Conservation (phyloP, 2,329 filamentous ascomycete genomes). For the Aspergillus udagawae region DNA sequence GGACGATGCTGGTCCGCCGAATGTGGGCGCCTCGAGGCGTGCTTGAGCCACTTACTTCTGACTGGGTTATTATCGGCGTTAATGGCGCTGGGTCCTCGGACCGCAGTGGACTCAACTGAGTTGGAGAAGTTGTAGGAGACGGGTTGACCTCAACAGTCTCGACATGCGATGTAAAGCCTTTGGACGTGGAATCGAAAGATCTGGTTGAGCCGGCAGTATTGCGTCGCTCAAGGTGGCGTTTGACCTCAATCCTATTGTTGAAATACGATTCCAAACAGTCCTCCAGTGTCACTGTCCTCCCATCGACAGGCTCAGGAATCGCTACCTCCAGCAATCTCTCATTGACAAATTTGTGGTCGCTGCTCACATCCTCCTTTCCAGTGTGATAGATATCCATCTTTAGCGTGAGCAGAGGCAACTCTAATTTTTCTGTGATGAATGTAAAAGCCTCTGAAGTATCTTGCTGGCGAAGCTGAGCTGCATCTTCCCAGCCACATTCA, state of each 20-base stretch:
- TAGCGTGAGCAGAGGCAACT: conserved; percentile 79
- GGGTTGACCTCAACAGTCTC: conserved; percentile 42
- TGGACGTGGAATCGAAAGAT: conserved; percentile 35
- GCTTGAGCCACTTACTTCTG: conserved; percentile 22
- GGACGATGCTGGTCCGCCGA: conserved; percentile 42
- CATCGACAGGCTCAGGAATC: conserved; percentile 65
- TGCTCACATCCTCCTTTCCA: conserved; percentile 73
- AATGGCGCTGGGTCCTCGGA: conserved; percentile 21
- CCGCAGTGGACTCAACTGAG: conserved; percentile 19
- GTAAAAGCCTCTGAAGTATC: conserved; percentile 94
- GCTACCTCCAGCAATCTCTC: conserved; percentile 87
- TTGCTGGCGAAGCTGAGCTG: conserved; percentile 73
- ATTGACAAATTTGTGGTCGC: conserved; percentile 93
- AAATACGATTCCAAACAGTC: conserved; percentile 93
- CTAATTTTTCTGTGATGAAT: conserved; percentile 86
- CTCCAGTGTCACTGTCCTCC: conserved; percentile 72
- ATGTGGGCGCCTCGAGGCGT: conserved; percentile 16
- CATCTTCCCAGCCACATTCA: conserved; percentile 85
- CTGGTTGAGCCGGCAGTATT: conserved; percentile 51
- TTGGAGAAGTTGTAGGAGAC: conserved; percentile 33
- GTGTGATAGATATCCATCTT: conserved; percentile 95
- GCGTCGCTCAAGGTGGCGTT: conserved; percentile 64
- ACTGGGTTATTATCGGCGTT: conserved; percentile 25
- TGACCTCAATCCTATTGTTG: conserved; percentile 88
- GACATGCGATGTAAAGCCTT: conserved; percentile 37